A percentile compares a stretch with the other conserved stretches of the same genome.
Conservation (phyloP, 768 basidiomycete genomes). For the Mycena leptocephala region DNA sequence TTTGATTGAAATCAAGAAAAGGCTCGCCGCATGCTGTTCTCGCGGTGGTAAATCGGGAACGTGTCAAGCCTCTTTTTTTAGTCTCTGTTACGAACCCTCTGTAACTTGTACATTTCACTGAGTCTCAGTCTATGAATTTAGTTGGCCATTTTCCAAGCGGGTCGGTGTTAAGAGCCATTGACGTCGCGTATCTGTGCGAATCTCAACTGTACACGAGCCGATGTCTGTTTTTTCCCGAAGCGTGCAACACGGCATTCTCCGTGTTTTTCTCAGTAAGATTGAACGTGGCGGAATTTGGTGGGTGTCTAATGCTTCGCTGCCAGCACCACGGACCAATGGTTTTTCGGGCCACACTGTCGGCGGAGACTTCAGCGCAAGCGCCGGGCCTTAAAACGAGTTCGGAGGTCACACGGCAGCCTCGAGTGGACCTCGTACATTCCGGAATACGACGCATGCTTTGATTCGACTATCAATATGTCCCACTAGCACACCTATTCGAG, state of each 20-base stretch:
- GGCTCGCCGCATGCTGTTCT: neutral
- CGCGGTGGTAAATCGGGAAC: conserved; percentile 21
- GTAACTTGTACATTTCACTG: conserved; percentile 7
- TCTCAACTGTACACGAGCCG: neutral
- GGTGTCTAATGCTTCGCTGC: neutral
- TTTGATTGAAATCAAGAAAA: conserved; percentile 50
- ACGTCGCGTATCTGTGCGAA: neutral
- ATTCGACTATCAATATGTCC: neutral
- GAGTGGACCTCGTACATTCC: neutral
- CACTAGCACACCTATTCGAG: neutral
- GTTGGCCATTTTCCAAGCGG: neutral
- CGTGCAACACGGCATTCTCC: neutral
- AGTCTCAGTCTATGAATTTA: neutral
- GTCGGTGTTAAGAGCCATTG: neutral
- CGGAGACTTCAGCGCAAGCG: too few species aligned
- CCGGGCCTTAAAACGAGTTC: too few species aligned
- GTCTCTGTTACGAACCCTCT: neutral
- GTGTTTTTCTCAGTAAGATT: neutral
- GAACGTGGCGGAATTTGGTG: neutral
- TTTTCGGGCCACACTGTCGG: neutral
- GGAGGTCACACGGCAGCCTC: conserved; percentile 1
- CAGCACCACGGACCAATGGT: neutral
- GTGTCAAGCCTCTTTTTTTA: neutral
- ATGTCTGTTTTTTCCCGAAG: neutral
- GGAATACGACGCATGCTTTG: neutral